Base-by-base conservation (phyloP, 2,329 filamentous ascomycete species). In the Colletotrichum sp. region DNA sequence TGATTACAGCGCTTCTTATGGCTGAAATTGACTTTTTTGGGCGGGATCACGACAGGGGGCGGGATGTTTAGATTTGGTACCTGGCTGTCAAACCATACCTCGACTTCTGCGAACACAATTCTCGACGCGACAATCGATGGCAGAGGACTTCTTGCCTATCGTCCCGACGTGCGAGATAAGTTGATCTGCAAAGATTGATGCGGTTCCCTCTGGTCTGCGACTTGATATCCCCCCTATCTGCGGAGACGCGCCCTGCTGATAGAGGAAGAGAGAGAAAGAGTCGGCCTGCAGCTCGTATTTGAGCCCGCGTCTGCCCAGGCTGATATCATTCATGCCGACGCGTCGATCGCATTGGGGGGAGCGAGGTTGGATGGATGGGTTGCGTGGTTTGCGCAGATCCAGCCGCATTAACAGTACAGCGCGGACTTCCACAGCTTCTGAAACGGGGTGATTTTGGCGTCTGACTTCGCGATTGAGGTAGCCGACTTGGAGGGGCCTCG, bases 201-300 rank as follows among this genome's bases (percentile, higher is more conserved):
- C 29, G 1, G 1, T 7, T 2, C 5, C 15, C 29, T 29, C 16
- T 29, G 57, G 3, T 62, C 59, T 34, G 59, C 59, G 3, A 4
- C 19, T n/a, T n/a, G 59, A 62, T 19, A 27, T 2, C 2, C 1
- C 25, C 29, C 25, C 13, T 6, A 34, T 63, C 61, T 36, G 61
- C 19, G 25, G 59, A 29, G 59, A 29, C 16, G 29, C 39, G 29
- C 29, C 59, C 29, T 29, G 1, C 52, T 57, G 39, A 44, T 12
- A 44, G 39, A 44, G 39, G 39, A 3, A 2, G 39, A 44, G 8
- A 44, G 39, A 44, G 39, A 44, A n/a, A 44, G 39, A 44, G 39
- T 44, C 39, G 39, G 39, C 39, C 6, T 75, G 72, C 72, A 61
- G 61, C 72, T 75, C 72, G 72, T 75, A 75, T 75, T 71, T 57